Evolutionary conservation across 225 moss, liverwort and hornwort genomes (phyloP).

Genomic region (Marchantia paleacea): DNA sequence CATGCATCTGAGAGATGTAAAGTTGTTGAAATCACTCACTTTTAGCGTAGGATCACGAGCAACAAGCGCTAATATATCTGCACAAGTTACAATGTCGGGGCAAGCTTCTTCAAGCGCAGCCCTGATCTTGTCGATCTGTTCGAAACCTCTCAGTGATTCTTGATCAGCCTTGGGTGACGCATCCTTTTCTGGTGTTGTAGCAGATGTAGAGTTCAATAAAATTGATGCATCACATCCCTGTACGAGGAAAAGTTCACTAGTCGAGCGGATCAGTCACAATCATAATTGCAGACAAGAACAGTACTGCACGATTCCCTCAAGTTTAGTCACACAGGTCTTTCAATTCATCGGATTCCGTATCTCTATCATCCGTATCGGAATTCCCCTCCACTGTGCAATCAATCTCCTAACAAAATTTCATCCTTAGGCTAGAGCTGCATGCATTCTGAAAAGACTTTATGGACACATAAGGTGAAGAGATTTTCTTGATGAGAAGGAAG

Average conservation of each 20-base stretch:
- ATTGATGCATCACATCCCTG: constrained; percentile 11
- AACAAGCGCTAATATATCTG: constrained; percentile 17
- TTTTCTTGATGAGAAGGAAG: too few species aligned
- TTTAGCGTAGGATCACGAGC: constrained; percentile 12
- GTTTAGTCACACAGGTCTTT: too few species aligned
- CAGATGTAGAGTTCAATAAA: background rate
- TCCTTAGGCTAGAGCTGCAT: too few species aligned
- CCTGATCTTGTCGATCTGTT: constrained; percentile 4
- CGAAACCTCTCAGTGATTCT: constrained; percentile 9
- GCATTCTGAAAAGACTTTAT: too few species aligned
- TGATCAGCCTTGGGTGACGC: background rate
- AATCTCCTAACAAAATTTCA: too few species aligned
- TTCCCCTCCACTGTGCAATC: too few species aligned
- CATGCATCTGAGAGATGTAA: background rate
- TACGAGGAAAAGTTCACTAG: background rate
- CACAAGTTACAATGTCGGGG: constrained; percentile 18
- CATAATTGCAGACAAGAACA: too few species aligned
- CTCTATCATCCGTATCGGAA: too few species aligned
- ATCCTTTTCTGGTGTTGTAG: background rate
- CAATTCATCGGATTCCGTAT: too few species aligned
- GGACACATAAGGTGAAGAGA: too few species aligned
- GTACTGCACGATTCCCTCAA: too few species aligned
- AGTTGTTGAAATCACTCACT: background rate
- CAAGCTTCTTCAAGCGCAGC: constrained; percentile 15
- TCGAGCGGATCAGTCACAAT: too few species aligned